Base-by-base conservation (phyloP, 2,329 filamentous ascomycete species). In the Drechslerella dactyloides region DNA sequence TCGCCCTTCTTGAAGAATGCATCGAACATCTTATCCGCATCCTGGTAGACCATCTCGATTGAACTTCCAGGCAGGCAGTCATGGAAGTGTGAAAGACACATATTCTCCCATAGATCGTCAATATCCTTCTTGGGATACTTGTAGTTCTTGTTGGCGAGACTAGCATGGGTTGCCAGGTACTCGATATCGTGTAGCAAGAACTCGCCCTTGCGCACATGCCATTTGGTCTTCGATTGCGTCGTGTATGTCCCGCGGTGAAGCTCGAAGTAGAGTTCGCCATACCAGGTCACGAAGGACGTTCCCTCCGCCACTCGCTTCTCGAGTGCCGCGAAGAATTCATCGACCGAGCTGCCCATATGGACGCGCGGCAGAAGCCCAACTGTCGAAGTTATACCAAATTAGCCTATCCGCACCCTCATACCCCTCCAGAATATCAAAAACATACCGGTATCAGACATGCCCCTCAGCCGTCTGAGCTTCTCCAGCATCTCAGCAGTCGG, bases 11-110 rank as follows among this genome's bases (percentile, higher is more conserved):
- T 82, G 78, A 96, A 96, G 1, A 96, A 86, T 75, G 91, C 83
- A 1, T 86, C 89, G 78, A 99, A 99, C 5, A 96, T 84, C 81
- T 92, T 85, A 78, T 96, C 90, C 1, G 93, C 96, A 78, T 99
- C 94, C 79, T 96, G 91, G 77, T 97, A 97, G 80, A 92, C 96
- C 92, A 97, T 97, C 79, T 96, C 93, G 76, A 99, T 97, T 35
- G 87, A 90, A 78, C 91, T 97, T 63, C 94, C 94, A 0, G 94
- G 94, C 57, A 99, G 84, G 78, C 94, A 97, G 78, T 99, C 94
- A 75, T 99, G 94, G 83, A 99, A 99, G 77, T 99, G 94, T 75
- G 93, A 97, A 24, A 97, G 85, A 23, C 97, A 84, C 1, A 93
- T 89, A 62, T 85, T 85, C 82, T 97, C 93, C 94, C 94, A 99